A percentile compares a stretch with the other conserved stretches of the same genome.
Evolutionary conservation across 306 rosid species (phyloP).

Genomic region (Elaeagnus macrophylla): DNA sequence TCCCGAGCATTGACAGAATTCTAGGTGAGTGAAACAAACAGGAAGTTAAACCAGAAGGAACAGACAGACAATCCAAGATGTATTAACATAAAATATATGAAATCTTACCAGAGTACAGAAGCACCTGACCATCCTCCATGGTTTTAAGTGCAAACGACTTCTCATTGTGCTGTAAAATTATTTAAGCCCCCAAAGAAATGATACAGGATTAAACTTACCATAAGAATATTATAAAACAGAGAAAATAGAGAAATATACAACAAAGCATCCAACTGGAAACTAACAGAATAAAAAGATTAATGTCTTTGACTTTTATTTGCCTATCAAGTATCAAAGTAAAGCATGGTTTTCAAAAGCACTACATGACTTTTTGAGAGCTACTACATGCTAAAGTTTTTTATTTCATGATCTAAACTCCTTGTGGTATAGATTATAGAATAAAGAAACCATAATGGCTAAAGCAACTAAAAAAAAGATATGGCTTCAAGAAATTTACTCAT

Average conservation of each 20-base stretch:
- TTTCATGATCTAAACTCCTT: no score
- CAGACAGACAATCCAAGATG: background rate
- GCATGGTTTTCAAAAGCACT: no score
- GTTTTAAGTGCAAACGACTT: slow-evolving; percentile 83
- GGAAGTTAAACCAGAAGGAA: slow-evolving; percentile 9
- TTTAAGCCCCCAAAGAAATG: slow-evolving; percentile 12
- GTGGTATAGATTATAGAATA: no score
- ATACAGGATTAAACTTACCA: slow-evolving; percentile 3
- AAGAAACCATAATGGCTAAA: background rate
- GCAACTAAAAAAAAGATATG: background rate
- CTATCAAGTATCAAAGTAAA: no score
- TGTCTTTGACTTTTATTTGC: no score
- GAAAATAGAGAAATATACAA: no score
- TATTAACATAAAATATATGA: slow-evolving; percentile 14
- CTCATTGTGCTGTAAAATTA: slow-evolving; percentile 68
- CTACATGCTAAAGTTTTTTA: no score
- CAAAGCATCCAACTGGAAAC: no score
- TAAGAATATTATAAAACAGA: background rate
- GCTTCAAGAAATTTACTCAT: slow-evolving; percentile 4
- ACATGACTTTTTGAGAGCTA: no score
- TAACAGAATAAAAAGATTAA: no score
- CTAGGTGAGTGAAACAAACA: slow-evolving; percentile 35
- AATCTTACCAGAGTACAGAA: slow-evolving; percentile 69
- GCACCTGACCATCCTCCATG: slow-evolving; percentile 98
- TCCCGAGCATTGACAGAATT: slow-evolving; percentile 95